Evolutionary conservation across 176 grass and related monocot species (phyloP), one percentile per base, ranked within the genome.

Genomic region (Oryza nivara): DNA sequence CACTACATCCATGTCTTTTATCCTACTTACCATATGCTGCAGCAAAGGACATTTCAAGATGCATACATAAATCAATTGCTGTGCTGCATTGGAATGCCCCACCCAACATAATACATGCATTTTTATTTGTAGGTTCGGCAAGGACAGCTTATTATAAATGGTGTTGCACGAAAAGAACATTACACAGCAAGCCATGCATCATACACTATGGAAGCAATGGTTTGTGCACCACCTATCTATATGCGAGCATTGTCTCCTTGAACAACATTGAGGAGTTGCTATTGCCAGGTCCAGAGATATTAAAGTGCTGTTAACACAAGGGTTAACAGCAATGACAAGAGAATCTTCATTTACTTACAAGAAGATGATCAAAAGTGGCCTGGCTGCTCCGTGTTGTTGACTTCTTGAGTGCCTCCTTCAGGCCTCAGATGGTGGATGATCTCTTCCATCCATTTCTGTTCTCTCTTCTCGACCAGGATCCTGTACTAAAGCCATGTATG

Each of bases 381-480:
- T 89, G 88, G 88, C 83, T 89, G 88, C 88, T 89, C 83, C 67
- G 75, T 89, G 88, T 89, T 89, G 88, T 89, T 89, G 88, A 89
- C 88, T 81, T 89, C 72, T 77, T 86, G 88, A 89, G 78, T 89
- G 73, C 83, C 78, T 65, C 5, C 32, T 85, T 89, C 35, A 13
- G 83, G 88, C 78, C 66, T 86, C 88, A 82, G 83, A 89, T 89
- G 88, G 83, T 86, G 88, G 83, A 86, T 89, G 78, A 86, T 89
- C 83, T 82, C 73, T 82, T 76, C 32, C 83, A 64, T 41, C 51
- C 32, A 19, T 66, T 52, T 41, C 34, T 64, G 30, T 89, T 76
- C 44, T 54, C 68, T 70, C 43, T 65, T 54, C 12, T 58, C 14
- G 76, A 19, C 65, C 17, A 23, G 78, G 78, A 72, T 58, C 66